Evolutionary conservation across 768 basidiomycete species (phyloP).

Genomic region (Calvatia gigantea): DNA sequence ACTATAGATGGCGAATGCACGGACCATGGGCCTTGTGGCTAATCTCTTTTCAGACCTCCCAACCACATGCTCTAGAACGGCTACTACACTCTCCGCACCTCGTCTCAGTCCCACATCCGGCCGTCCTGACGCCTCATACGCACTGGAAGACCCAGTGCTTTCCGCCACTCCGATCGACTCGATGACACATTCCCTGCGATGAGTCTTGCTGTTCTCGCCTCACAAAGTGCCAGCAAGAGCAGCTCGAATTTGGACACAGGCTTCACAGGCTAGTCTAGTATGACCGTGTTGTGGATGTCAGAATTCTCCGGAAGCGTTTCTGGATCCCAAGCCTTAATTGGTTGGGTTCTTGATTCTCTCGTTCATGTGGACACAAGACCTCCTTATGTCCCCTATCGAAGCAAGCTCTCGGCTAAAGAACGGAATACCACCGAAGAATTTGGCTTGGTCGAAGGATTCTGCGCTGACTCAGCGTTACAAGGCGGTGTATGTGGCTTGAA

Average conservation of each 20-base stretch:
- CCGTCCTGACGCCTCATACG: not conserved
- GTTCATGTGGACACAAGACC: not conserved
- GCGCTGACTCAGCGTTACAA: not conserved
- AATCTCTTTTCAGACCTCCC: not conserved
- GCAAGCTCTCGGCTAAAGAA: slow-evolving; percentile 18
- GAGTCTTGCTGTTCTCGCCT: slow-evolving; percentile 15
- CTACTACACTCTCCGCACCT: not conserved
- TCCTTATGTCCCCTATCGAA: not conserved
- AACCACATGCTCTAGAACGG: not conserved
- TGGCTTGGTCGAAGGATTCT: not conserved
- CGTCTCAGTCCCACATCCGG: not conserved
- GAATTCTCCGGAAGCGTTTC: not conserved
- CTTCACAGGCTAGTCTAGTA: slow-evolving; percentile 23
- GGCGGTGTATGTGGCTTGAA: not conserved
- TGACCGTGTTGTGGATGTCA: slow-evolving; percentile 10
- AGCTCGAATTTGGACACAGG: not conserved
- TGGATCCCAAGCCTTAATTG: not conserved
- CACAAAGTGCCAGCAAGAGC: not conserved
- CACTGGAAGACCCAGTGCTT: slow-evolving; percentile 6
- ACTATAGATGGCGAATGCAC: not conserved
- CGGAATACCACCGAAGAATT: slow-evolving; percentile 9
- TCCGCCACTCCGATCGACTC: slow-evolving; percentile 25
- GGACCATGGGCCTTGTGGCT: not conserved
- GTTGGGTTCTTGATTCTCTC: not conserved
- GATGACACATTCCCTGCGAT: slow-evolving; percentile 31